Conservation (phyloP, 2,329 filamentous ascomycete species). For the Cladosporium sp. region DNA sequence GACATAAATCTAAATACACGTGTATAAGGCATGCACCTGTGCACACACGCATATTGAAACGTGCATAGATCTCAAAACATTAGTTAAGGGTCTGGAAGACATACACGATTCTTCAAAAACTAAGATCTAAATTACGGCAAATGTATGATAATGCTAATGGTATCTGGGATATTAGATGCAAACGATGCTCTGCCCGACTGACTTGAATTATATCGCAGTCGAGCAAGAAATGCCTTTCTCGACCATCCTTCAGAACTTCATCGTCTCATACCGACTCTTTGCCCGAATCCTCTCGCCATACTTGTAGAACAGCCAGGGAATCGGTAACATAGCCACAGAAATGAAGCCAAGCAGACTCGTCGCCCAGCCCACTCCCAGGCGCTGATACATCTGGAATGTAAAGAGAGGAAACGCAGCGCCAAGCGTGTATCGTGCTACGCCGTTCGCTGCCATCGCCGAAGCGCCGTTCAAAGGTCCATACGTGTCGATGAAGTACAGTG, state of each 20-base stretch:
- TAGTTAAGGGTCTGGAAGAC: too few relatives aligned
- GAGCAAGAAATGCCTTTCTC: too few relatives aligned
- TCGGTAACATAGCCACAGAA: constrained; percentile 38
- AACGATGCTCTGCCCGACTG: too few relatives aligned
- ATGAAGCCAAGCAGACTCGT: constrained; percentile 46
- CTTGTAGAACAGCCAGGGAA: constrained; percentile 40
- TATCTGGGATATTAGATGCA: too few relatives aligned
- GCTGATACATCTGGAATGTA: constrained; percentile 45
- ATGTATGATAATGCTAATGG: too few relatives aligned
- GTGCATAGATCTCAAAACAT: not conserved
- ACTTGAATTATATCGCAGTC: too few relatives aligned
- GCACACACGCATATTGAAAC: too few relatives aligned
- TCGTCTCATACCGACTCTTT: constrained; percentile 14
- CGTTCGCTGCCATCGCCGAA: constrained; percentile 61
- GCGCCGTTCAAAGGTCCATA: constrained; percentile 59
- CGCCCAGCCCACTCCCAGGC: constrained; percentile 46
- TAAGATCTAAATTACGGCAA: not conserved
- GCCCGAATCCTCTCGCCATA: constrained; percentile 32
- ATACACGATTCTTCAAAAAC: too few relatives aligned
- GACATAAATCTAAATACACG: not conserved
- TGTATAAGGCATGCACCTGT: too few relatives aligned
- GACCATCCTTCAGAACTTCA: constrained; percentile 5
- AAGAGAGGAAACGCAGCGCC: constrained; percentile 63
- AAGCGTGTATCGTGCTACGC: constrained; percentile 57
- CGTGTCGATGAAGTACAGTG: constrained; percentile 55